Evolutionary conservation across 345 rosid species (phyloP), one percentile per base, ranked within the genome.

Genomic region (Lagerstroemia speciosa): DNA sequence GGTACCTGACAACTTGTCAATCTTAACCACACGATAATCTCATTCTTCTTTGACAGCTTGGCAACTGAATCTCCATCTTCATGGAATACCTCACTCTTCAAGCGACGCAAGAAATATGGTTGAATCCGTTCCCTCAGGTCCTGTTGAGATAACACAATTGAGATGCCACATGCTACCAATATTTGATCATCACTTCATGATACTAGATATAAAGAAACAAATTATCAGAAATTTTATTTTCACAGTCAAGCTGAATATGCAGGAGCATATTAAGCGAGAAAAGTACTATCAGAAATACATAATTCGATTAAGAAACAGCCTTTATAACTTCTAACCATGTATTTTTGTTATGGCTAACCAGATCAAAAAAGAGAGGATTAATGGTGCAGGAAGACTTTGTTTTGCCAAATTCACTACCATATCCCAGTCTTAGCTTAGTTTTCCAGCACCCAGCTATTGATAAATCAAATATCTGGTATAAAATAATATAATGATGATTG

Each of bases 101-200:
- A 76, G 58, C 99, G 96, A 61, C 96, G 96, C 79, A 94, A 80
- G 72, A 94, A 94, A 78, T 83, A 94, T 46, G 99, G 98, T 72
- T 91, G 90, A 78, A 94, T 94, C 37, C 85, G 80, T 71, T 89
- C 95, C 75, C 99, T 86, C 66, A 91, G 82, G 73, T 94, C 96
- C 99, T 94, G 71, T 64, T 50, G 64, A 50, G 48, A 46, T 22
- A 67, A 41, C 48, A 73, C 29, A 65, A 32, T 62, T 17, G 36
- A 70, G 61, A 70, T 11, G 20, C 27, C 63, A n/a, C 33, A 53
- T 27, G 20, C 20, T 30, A 10, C 20, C 34, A 12, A 26, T 2
- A 27, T 27, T 30, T 58, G 12, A 58, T 12, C 2, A 29, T 14
- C 2, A 58, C 19, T 19, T 48, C 9, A 19, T 48, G 55, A 17